A percentile compares a stretch with the other conserved stretches of the same genome.
These are phyloP conservation scores for Penicillium freii DNA, from an alignment of 2,329 filamentous ascomycete genomes.

Conservation along the genomic window DNA sequence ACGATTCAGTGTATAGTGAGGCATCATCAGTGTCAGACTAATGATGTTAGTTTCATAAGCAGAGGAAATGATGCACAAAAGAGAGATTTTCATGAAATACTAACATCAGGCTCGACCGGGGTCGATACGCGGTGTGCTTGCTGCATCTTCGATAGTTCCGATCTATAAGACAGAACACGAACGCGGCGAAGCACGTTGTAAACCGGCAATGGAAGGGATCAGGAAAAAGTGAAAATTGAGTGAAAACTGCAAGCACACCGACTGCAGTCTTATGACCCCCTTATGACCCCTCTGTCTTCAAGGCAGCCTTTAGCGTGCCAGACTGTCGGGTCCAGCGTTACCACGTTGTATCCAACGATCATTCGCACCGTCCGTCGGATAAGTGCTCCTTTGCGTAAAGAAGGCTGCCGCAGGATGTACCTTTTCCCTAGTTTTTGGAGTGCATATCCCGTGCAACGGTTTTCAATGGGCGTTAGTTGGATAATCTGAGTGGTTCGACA, in stretches of 20 bases:
- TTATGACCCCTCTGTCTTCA: conserved; percentile 20
- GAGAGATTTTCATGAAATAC: conserved; percentile 9
- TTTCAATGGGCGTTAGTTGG: not conserved
- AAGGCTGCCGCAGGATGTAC: not conserved
- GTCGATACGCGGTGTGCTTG: conserved; percentile 9
- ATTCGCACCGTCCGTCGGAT: not conserved
- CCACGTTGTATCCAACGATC: not conserved
- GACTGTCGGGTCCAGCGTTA: conserved; percentile 12
- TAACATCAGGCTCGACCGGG: conserved; percentile 30
- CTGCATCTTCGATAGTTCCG: conserved; percentile 6
- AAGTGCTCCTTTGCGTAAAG: not conserved
- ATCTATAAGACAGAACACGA: not conserved
- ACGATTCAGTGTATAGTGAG: conserved; percentile 30
- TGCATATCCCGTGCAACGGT: conserved; percentile 9
- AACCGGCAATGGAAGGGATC: conserved; percentile 16
- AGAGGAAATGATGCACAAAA: not conserved
- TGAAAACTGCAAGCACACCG: conserved; percentile 14
- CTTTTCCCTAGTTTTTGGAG: conserved; percentile 3
- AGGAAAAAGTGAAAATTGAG: conserved; percentile 8
- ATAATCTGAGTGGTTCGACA: not conserved
- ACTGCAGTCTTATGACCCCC: conserved; percentile 18
- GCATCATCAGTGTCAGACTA: conserved; percentile 27
- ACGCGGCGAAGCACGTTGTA: not conserved
- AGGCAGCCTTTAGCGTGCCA: conserved; percentile 16
- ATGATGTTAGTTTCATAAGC: not conserved